phyloP scores from a whole-genome alignment of 164 flowering plant genomes.

The Dillenia turbinata region DNA sequence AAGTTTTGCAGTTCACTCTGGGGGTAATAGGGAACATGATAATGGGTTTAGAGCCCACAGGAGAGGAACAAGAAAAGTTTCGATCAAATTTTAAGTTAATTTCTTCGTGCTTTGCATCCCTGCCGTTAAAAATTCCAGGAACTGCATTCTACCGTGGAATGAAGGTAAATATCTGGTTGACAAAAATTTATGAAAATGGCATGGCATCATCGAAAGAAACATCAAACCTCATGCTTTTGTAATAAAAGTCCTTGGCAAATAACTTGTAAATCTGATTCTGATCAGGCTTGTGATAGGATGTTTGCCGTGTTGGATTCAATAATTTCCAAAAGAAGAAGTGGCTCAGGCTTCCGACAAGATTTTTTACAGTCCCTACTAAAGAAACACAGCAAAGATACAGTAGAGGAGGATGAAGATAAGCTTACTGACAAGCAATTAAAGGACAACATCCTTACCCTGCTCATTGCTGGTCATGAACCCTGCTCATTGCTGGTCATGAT shows the following conservation, averaged over 20 bases:
- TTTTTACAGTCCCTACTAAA: slow-evolving; percentile 49
- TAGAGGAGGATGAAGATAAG: slow-evolving; percentile 36
- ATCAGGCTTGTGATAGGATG: slow-evolving; percentile 62
- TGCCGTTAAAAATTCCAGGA: slow-evolving; percentile 66
- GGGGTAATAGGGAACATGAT: slow-evolving; percentile 64
- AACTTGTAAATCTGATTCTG: background rate
- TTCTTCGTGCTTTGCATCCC: slow-evolving; percentile 56
- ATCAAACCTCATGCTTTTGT: no score
- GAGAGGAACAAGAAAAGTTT: slow-evolving; percentile 61
- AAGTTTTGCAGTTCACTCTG: slow-evolving; percentile 54
- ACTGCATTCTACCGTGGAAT: slow-evolving; percentile 60
- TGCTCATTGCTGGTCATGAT: slow-evolving; percentile 70
- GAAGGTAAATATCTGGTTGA: slow-evolving; percentile 29
- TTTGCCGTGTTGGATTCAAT: slow-evolving; percentile 45
- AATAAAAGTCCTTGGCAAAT: background rate
- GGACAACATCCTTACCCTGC: slow-evolving; percentile 60
- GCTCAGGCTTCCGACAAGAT: slow-evolving; percentile 34
- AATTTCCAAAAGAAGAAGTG: slow-evolving; percentile 41
- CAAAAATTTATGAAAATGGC: no score
- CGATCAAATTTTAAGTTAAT: slow-evolving; percentile 57
- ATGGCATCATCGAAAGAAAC: no score
- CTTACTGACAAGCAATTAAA: slow-evolving; percentile 58
- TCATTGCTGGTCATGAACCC: slow-evolving; percentile 73
- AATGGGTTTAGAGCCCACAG: slow-evolving; percentile 63
- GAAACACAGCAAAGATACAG: slow-evolving; percentile 35